Evolutionary conservation across 495 filamentous ascomycete species (phyloP), one percentile per base, ranked within the genome.

Genomic region (Xylaria flabelliformis): DNA sequence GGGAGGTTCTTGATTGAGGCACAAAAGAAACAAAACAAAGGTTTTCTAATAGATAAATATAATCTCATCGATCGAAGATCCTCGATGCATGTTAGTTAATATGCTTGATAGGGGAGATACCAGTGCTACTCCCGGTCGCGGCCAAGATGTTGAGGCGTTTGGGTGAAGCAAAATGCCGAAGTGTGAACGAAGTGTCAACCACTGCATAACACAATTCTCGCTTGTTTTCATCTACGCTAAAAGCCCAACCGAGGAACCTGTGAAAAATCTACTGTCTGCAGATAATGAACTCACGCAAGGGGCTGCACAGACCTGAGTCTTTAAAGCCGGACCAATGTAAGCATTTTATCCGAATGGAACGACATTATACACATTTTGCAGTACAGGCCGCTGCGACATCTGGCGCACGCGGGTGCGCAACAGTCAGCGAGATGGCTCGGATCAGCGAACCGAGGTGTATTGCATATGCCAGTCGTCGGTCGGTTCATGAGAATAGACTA

Each of bases 151-250:
- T 41, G 59, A 42, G n/a, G n/a, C n/a, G 39, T 24, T 13, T 39
- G 29, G n/a, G 36, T 63, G 21, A 44, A 63, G 61, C 26, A 63
- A 63, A 63, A 21, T 24, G 15, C 61, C 61, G 21, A 63, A 39
- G 44, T 63, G n/a, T 42, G 39, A 42, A 44, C 36, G 13, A 42
- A 24, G 36, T 63, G n/a, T 12, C 39, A 13, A 29, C 12, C 5
- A 42, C 19, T 24, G 39, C 34, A 63, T 4, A 44, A 26, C 44
- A 10, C 8, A 41, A 2, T 3, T 63, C 39, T 63, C 61, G 61
- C 39, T 63, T 63, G 19, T 15, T 44, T 24, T n/a, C 58, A 19
- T 21, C 34, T n/a, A 21, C 8, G 24, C 26, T 6, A 4, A 26
- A 7, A 17, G 32, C 4, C 24, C 26, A 56, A 56, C 7, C 4